Evolutionary conservation across 2,329 filamentous ascomycete genomes (phyloP), one percentile per base, ranked within the genome.

Genomic region (Chrysosporium queenslandicum): DNA sequence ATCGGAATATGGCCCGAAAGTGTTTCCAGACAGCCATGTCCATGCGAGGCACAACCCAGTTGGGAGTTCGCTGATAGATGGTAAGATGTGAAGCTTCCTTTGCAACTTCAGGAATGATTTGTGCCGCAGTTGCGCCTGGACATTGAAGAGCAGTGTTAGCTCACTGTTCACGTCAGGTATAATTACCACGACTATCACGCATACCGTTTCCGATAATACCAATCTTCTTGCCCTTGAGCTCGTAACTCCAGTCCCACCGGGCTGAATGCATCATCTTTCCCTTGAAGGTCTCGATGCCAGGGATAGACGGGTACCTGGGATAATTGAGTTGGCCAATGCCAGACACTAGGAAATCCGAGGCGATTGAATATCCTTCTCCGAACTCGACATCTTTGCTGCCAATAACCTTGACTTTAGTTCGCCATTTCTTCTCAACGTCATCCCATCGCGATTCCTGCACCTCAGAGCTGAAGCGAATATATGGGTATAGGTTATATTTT

Each of bases 181-280:
- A 11, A 14, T 8, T 36, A 27, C 11, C 16, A 18, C 1, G 3
- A 6, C n/a, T 8, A 53, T 5, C 27, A 29, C 27, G 9, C 62
- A 29, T 58, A 74, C 76, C 78, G 60, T 79, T 82, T 2, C 80
- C 79, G 34, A 83, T 75, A n/a, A 82, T 64, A 0, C 74, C 79
- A 37, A 82, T 72, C 47, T 71, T 73, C 66, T 81, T 81, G 7
- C 69, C 75, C 27, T 66, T 62, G n/a, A 79, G 58, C 46, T 74
- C 70, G 56, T 78, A 79, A 40, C 70, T 76, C 76, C 77, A 80
- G 55, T 81, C 77, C 77, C 78, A 81, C n/a, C 77, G 63, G 3
- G 78, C 77, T 2, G 74, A 76, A 55, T 81, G 78, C 69, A 76
- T 78, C 52, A 72, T 66, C 63, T 77, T 78, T 2, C 77, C 76